phyloP scores from a whole-genome alignment of 1,139 yeast genomes.

The Nadsonia commutata region DNA sequence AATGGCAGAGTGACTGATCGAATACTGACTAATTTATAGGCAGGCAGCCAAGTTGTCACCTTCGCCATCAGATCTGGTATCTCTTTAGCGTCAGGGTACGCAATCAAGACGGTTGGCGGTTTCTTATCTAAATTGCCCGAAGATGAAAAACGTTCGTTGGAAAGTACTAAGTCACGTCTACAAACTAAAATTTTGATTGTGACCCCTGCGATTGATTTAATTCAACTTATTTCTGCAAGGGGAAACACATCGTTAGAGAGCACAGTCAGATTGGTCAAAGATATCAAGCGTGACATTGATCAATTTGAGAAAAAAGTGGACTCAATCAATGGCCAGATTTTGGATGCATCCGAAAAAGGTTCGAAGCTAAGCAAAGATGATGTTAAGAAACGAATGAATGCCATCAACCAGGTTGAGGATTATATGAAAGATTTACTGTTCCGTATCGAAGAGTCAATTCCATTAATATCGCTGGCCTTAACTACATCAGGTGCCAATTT shows the following conservation, averaged over 20 bases:
- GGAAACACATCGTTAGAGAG: constrained; percentile 54
- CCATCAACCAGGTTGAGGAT: constrained; percentile 34
- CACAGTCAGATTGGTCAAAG: constrained; percentile 41
- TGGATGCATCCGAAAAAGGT: constrained; percentile 1
- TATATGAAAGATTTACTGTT: constrained; percentile 34
- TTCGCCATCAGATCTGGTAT: constrained; percentile 71
- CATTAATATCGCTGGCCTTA: constrained; percentile 51
- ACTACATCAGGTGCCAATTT: constrained; percentile 59
- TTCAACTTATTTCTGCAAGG: constrained; percentile 53
- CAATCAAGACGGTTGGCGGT: constrained; percentile 47
- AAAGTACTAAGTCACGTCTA: constrained; percentile 31
- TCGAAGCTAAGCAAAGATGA: constrained; percentile 1
- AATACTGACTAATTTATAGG: no score
- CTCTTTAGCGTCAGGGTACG: constrained; percentile 62
- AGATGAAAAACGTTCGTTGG: constrained; percentile 34
- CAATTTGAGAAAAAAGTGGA: constrained; percentile 40
- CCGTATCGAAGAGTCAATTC: constrained; percentile 56
- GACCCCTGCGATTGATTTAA: constrained; percentile 54
- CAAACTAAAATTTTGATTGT: constrained; percentile 50
- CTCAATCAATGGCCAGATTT: constrained; percentile 13
- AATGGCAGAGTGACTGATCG: no score
- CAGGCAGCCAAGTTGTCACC: constrained; percentile 67
- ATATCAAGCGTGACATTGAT: constrained; percentile 44
- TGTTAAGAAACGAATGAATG: constrained; percentile 26
- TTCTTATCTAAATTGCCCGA: constrained; percentile 50